These are phyloP conservation scores for Zychaea mexicana DNA, from an alignment of 371 early-diverging fungal genomes.

Conservation along the genomic window DNA sequence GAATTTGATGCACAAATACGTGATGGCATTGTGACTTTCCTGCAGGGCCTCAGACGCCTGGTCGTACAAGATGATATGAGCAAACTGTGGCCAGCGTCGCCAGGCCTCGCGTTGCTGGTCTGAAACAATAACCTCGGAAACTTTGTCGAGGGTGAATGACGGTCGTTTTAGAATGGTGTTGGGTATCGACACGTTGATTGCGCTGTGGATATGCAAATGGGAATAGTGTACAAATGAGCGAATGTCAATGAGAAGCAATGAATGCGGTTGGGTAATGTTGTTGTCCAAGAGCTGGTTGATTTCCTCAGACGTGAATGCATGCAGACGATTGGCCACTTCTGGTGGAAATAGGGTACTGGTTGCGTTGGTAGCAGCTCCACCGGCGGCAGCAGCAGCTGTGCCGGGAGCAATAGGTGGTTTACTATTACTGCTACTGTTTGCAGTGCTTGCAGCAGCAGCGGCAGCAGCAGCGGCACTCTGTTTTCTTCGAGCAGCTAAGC, in stretches of 20 bases:
- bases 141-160: conserved; percentile 57
- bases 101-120: conserved; percentile 45
- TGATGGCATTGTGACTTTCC: conserved; percentile 42
- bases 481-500: neutral
- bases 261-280: neutral
- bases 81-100: conserved; percentile 44
- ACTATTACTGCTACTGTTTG: neutral
- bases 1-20: conserved; percentile 43
- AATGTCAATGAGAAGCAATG: conserved; percentile 53
- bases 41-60: conserved; percentile 41
- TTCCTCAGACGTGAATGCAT: neutral
- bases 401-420: neutral
- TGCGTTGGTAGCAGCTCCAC: neutral
- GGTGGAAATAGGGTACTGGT: neutral
- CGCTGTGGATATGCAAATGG: conserved; percentile 41
- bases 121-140: conserved; percentile 54
- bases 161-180: conserved; percentile 61
- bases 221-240: conserved; percentile 57
- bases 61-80: conserved; percentile 62
- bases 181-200: conserved; percentile 61
- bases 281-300: conserved; percentile 7
- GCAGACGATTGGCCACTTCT: neutral
- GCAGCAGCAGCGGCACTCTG: too few relatives aligned
- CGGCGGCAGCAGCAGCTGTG: neutral
- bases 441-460: neutral